Base-by-base conservation (phyloP, 306 rosid genomes). In the Cicer yamashitae region DNA sequence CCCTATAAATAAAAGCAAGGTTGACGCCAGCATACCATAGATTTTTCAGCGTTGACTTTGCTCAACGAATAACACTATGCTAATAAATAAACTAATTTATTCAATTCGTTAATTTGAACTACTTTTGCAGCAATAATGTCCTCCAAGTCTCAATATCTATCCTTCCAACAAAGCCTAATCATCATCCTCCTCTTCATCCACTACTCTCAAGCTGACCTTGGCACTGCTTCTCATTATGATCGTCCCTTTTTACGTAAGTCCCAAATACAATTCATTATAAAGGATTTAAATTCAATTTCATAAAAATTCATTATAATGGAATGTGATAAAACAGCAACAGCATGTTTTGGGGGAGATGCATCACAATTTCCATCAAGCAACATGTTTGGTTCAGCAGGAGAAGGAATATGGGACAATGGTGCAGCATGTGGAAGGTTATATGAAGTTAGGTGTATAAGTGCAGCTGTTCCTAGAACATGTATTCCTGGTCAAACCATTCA, bases 341-440 rank as follows among this genome's bases (percentile, higher is more conserved):
- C 86, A 1, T 91, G 97, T 68, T 80, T 17, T 7, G 94, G 88
- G 0, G 66, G 74, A 17, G 91, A 80, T 1, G 57, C 82, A 4
- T 74, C 84, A 0, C 65, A 83, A 71, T 89, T 89, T 8, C 97
- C 94, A 1, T 51, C 92, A 0, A 85, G 47, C 86, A 86, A 84
- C 80, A 20, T 91, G 82, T 91, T 93, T 5, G 98, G 77, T 9
- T 56, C 97, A 0, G 98, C 93, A 0, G 96, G 98, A 1, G 98
- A 89, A 14, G 97, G 92, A 4, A 82, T 89, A 65, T 93, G 97
- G 98, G 96, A 93, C 80, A 93, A 91, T 38, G 98, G 98, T 0
- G 97, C 98, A 0, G 90, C 98, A 0, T 91, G 98, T 20, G 98
- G 96, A 38, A 87, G 96, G 63, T 73, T 71, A 30, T 93, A 91